Evolutionary conservation across 352 stramenopile genomes (phyloP), one percentile per base, ranked within the genome.

Genomic region (Globisporangium lucens): DNA sequence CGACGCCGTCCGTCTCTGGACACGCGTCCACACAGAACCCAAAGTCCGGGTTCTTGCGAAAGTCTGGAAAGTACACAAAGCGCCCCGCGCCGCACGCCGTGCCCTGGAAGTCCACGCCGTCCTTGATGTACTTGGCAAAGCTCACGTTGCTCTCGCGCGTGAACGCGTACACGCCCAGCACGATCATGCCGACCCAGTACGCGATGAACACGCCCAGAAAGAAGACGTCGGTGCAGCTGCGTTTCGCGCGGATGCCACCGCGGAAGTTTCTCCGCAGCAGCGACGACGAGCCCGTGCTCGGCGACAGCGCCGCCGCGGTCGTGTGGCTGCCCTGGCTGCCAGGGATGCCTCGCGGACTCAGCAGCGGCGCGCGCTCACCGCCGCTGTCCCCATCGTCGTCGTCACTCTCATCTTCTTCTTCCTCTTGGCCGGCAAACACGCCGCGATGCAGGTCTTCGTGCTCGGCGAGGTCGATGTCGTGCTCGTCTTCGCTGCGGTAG

Each of bases 101-200:
- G 36, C 87, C 87, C 12, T 85, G 76, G 66, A 89, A 95, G 67
- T 95, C 85, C 47, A 95, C 82, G 27, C 84, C 81, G 63, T 85
- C 86, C 46, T 85, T 87, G 65, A 95, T 90, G 66, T 92, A 89
- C 63, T 91, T 80, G 33, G 84, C 85, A 58, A 90, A 93, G 20
- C 73, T 72, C 10, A 75, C 73, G 53, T 83, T 90, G 53, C 77
- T 90, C 57, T 95, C 75, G 29, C 79, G 81, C 13, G 83, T 86
- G 33, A 92, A 89, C 15, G 87, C 81, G 12, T 85, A 78, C 22
- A 90, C 76, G 33, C 76, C 83, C 15, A 95, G 74, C 30, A 73
- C 83, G 38, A 93, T 52, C 87, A 95, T 93, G 17, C 85, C 87
- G 41, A 93, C 68, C 85, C 85, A 92, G 71, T 95, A 95, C 17